phyloP scores from a whole-genome alignment of 352 stramenopile genomes.

The Globisporangium recalcitrans region DNA sequence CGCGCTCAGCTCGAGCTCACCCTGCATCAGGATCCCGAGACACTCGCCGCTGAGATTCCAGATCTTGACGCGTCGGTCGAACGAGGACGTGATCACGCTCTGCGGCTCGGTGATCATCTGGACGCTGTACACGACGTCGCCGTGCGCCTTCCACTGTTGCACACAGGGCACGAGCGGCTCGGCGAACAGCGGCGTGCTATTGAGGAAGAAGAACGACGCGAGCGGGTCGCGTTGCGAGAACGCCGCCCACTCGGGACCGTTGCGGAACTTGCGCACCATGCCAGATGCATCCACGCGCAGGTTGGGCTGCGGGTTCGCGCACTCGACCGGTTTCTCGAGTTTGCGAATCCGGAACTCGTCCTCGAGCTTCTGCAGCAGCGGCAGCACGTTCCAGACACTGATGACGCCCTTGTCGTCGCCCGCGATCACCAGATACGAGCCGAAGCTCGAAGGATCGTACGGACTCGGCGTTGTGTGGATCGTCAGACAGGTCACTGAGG shows the following conservation, averaged over 20 bases:
- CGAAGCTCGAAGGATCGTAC: conserved; percentile 23
- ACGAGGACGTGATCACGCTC: conserved; percentile 72
- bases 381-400: conserved; percentile 65
- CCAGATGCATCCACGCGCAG: conserved; percentile 60
- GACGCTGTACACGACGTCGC: conserved; percentile 71
- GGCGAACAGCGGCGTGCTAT: conserved; percentile 41
- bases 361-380: conserved; percentile 54
- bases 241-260: conserved; percentile 53
- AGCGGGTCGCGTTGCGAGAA: conserved; percentile 47
- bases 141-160: conserved; percentile 66
- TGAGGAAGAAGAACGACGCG: conserved; percentile 54
- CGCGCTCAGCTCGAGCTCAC: conserved; percentile 37
- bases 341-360: conserved; percentile 34
- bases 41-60: conserved; percentile 61
- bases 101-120: conserved; percentile 63
- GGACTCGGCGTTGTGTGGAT: conserved; percentile 23
- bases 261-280: conserved; percentile 66
- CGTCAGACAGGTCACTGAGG: conserved; percentile 44
- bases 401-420: conserved; percentile 79
- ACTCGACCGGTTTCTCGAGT: conserved; percentile 55
- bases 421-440: conserved; percentile 49
- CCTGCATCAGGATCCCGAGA: conserved; percentile 73
- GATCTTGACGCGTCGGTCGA: conserved; percentile 74
- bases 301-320: conserved; percentile 65
- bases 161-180: conserved; percentile 27